Evolutionary conservation across 192 early-diverging fungal genomes (phyloP), one percentile per base, ranked within the genome.

Genomic region (Rhizophagus sp.): DNA sequence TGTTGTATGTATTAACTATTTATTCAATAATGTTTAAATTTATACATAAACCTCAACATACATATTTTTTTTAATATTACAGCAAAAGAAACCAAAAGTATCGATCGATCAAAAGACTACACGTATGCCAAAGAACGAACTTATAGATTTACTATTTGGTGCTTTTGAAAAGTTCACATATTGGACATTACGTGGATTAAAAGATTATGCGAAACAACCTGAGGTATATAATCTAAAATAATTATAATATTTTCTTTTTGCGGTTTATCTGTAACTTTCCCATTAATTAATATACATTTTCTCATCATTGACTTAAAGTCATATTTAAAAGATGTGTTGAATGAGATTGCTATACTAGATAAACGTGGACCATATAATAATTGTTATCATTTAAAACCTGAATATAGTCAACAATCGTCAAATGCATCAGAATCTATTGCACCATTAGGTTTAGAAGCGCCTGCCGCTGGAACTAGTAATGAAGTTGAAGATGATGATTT

Each of bases 311-410:
- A 5, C 36, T 12, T 85, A 90, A 34, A 34, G 69, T 81, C 81
- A 30, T 98, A 91, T 79, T 84, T 98, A 22, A 96, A 94, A 76
- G 97, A 98, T 68, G 91, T 97, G 2, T 75, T 98, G 41, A 81
- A 79, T 8, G 94, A 97, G 62, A 90, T 98, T 62, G 93, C 92
- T 34, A 86, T 91, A 30, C 85, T 97, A 61, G 92, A 95, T 86
- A 96, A 95, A 86, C 87, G 91, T 36, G 97, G 97, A 1, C 90
- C 92, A 2, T 95, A 96, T 80, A 87, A 88, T n/a, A 89, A 90
- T 49, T 91, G 83, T 27, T 98, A 96, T 83, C 90, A 93, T 73
- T 84, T 98, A 74, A 97, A 96, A 84, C 88, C 95, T 8, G 96
- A 98, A 84, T 95, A 91, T 81, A 87, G 85, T 52, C 89, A 88